Base-by-base conservation (phyloP, 1,139 yeast species). In the Wickerhamomyces sp. region DNA sequence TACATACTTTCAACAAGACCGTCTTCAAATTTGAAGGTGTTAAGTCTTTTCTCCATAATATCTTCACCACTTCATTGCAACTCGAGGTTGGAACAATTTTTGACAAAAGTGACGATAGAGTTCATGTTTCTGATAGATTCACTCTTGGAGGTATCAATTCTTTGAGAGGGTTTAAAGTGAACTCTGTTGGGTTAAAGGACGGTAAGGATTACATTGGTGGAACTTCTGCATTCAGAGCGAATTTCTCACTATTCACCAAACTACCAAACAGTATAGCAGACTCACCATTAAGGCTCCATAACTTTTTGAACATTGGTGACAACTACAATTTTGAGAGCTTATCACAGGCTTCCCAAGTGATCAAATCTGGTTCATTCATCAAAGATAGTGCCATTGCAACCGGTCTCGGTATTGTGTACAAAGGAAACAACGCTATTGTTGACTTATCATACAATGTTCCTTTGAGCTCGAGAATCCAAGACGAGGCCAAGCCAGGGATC, bases 121-220 rank as follows among this genome's bases (percentile, higher is more conserved):
- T 59, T 3, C 63, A 56, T 43, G 52, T 54, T 21, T 54, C 65
- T 46, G 80, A 74, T 46, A 58, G 70, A 31, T 67, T 78, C 46
- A 75, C 73, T 54, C 64, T 86, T 8, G 82, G 92, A 49, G 95
- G 96, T 0, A 78, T 94, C 2, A 78, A 80, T 49, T 90, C 86
- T 44, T 75, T 89, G 7, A 72, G 95, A 39, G 89, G 95, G 2
- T 88, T 87, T 60, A 67, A 73, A 22, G 58, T 80, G 48, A 81
- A 85, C 52, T 85, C 92, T 2, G 64, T 86, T 29, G 96, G 96
- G 0, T 85, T 90, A 1, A 79, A 81, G 49, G 81, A 51, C 26
- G 58, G 60, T 19, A 45, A 49, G 26, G 56, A 56, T 27, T 55
- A 51, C 42, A 36, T 58, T 25, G 63, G 61, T 32, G 48, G 63